Evolutionary conservation across 495 filamentous ascomycete species (phyloP).

Genomic region (Melanomma pulvis-pyrius): DNA sequence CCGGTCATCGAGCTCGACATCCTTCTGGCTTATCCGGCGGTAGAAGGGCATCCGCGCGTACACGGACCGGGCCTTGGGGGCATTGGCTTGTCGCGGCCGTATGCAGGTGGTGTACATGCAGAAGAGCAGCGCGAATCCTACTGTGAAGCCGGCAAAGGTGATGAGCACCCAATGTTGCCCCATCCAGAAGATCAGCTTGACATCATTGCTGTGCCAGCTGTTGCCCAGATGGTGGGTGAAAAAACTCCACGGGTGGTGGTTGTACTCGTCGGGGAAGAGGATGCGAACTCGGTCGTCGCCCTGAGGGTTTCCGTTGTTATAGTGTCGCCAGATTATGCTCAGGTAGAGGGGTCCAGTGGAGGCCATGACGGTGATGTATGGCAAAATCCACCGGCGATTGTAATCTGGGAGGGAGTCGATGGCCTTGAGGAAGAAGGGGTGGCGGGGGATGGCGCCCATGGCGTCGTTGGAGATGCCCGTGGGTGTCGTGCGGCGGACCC

Average conservation of each 20-base stretch:
- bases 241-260: conserved; percentile 72
- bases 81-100: conserved; percentile 7
- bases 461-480: conserved; percentile 90
- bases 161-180: conserved; percentile 73
- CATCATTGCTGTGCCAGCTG: conserved; percentile 77
- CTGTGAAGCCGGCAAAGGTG: conserved; percentile 63
- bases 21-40: conserved; percentile 39
- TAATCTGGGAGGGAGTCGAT: conserved; percentile 72
- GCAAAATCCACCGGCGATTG: conserved; percentile 74
- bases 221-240: conserved; percentile 75
- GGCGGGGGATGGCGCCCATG: conserved; percentile 77
- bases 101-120: conserved; percentile 56
- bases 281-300: conserved; percentile 47
- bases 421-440: conserved; percentile 78
- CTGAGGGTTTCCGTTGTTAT: conserved; percentile 28
- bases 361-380: conserved; percentile 90
- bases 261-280: conserved; percentile 71
- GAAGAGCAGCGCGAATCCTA: conserved; percentile 61
- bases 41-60: conserved; percentile 40
- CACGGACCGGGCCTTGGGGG: conserved; percentile 21
- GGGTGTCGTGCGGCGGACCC: conserved; percentile 77
- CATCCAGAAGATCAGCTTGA: conserved; percentile 81
- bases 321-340: conserved; percentile 71
- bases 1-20: conserved; percentile 40
- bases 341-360: conserved; percentile 83